Conservation (phyloP, 169 alveolate genomes). For the Babesia gibsoni region DNA sequence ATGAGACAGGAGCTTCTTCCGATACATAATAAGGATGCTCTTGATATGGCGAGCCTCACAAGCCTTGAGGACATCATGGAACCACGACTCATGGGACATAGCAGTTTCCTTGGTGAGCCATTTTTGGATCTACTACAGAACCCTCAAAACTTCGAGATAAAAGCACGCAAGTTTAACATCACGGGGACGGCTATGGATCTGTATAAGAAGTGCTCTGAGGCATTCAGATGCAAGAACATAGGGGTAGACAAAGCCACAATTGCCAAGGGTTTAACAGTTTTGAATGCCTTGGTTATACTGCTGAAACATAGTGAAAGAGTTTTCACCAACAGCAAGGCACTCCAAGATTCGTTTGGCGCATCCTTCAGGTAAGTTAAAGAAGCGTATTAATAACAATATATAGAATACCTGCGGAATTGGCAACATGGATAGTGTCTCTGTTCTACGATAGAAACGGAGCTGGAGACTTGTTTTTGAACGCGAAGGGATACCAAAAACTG, state of each 20-base stretch:
- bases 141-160: not conserved
- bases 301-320: slow-evolving; percentile 27
- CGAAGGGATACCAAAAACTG: slow-evolving; percentile 45
- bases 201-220: slow-evolving; percentile 29
- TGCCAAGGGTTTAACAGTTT: slow-evolving; percentile 27
- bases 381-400: not conserved
- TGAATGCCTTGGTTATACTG: slow-evolving; percentile 31
- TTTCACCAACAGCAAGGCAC: slow-evolving; percentile 9
- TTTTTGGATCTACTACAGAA: not conserved
- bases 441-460: slow-evolving; percentile 24
- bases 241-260: not conserved
- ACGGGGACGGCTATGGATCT: slow-evolving; percentile 38
- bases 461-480: slow-evolving; percentile 1
- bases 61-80: slow-evolving; percentile 24
- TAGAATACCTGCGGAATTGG: slow-evolving; percentile 18
- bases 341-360: slow-evolving; percentile 13
- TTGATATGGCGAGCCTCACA: slow-evolving; percentile 1
- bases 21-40: slow-evolving; percentile 5
- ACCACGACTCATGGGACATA: slow-evolving; percentile 4
- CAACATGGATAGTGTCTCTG: not conserved
- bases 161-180: not conserved
- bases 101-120: slow-evolving; percentile 26
- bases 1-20: slow-evolving; percentile 30
- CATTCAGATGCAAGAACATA: not conserved
- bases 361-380: slow-evolving; percentile 1